Base-by-base conservation (phyloP, 345 rosid genomes). In the Cochlearia excelsa region DNA sequence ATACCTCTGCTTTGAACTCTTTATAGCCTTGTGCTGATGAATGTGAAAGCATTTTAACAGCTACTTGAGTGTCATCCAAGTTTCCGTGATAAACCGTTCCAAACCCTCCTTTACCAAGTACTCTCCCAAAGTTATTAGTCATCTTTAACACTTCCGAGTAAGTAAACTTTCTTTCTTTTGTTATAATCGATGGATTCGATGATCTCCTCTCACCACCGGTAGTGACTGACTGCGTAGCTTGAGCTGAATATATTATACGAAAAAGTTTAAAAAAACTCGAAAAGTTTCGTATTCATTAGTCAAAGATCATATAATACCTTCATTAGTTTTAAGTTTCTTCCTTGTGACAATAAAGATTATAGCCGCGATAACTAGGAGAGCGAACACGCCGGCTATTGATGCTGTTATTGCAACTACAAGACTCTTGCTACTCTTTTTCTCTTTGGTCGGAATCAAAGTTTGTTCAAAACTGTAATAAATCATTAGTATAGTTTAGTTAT, bases 1-100 rank as follows among this genome's bases (percentile, higher is more conserved):
- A 3, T 69, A 74, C 78, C 78, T 74, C 75, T 43, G 78, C 78
- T 45, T 65, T 65, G 65, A 74, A 74, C 2, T 74, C 64, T 28
- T 65, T 65, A 39, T 65, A 68, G 1, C 78, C 78, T 69, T 74
- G 78, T 39, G 58, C 49, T 43, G 75, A 74, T 49, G 72, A 60
- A 59, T 59, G 71, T 43, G 78, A 69, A 3, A 74, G 65, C 71
- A 69, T 51, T 44, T 74, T 74, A 11, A 74, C 72, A 65, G 75
- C 78, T 5, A 69, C 75, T 74, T 69, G 41, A 50, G 43, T 40
- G 33, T 68, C 68, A 57, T 46, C 73, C 53, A 73, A 48, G 62
- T 50, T 44, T 0, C 77, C 77, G 11, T 54, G 35, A 51, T 73
- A 73, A 16, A 73, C 77, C 39, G 69, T 73, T 44, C 77, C 77